Conservation (phyloP, 768 basidiomycete genomes). For the Hericium coralloides region DNA sequence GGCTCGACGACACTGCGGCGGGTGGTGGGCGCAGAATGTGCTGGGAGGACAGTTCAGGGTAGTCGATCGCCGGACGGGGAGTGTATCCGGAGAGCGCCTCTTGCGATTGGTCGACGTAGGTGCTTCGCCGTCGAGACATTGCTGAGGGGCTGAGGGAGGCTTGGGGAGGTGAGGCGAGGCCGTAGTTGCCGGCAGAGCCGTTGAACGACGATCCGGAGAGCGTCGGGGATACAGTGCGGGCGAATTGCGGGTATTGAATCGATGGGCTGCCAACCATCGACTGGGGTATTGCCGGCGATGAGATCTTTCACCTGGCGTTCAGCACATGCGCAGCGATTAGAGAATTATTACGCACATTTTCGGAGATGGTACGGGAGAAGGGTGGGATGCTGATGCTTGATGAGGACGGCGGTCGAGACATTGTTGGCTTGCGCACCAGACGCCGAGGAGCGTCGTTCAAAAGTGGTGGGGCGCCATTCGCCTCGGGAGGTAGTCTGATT, state of each 20-base stretch:
- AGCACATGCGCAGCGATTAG: background rate
- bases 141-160: constrained; percentile 79
- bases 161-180: constrained; percentile 57
- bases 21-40: constrained; percentile 72
- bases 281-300: constrained; percentile 27
- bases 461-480: background rate
- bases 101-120: constrained; percentile 74
- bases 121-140: constrained; percentile 61
- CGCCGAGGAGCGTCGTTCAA: constrained; percentile 8
- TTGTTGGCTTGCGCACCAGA: constrained; percentile 14
- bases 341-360: constrained; percentile 13
- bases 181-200: constrained; percentile 31
- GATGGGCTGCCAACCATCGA: constrained; percentile 27
- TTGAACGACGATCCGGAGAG: constrained; percentile 32
- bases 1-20: constrained; percentile 54
- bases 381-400: constrained; percentile 6
- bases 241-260: constrained; percentile 47
- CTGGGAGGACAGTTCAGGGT: constrained; percentile 62
- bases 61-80: constrained; percentile 58
- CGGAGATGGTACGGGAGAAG: constrained; percentile 9
- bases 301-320: constrained; percentile 20
- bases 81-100: constrained; percentile 41
- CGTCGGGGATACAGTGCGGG: constrained; percentile 30
- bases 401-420: constrained; percentile 10
- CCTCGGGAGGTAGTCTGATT: constrained; percentile 4